Base-by-base conservation (phyloP, 2,329 filamentous ascomycete genomes). In the Neopestalotiopsis sp. region DNA sequence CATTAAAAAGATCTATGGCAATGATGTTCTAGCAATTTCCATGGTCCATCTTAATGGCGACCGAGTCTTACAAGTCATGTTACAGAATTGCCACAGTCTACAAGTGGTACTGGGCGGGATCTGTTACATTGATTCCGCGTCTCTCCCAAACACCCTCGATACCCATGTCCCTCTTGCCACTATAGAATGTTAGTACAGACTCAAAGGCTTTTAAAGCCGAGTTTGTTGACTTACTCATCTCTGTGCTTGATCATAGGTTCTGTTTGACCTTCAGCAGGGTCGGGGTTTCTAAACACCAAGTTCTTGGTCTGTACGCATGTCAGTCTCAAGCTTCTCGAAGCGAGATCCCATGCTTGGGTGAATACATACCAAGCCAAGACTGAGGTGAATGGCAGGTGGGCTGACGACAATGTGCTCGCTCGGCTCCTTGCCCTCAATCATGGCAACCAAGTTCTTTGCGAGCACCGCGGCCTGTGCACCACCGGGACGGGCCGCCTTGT, bases 401-500 rank as follows among this genome's bases (percentile, higher is more conserved):
- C 58, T 69, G 42, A 81, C 76, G 67, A 74, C 75, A 3, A 80
- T 71, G 10, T 76, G 72, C 17, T 76, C 77, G 40, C 68, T 69
- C 9, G 76, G 75, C 65, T 75, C 70, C 34, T 74, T 72, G 2
- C 78, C 80, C 20, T 79, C 75, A 10, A 86, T 81, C 13, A 82
- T 67, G 2, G 77, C 76, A 1, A 83, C 71, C 42, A 88, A 82
- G 68, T 88, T 88, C 49, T 78, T 77, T 2, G 81, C 80, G 0
- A 84, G 84, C 3, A 84, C 75, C 9, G 78, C 77, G 0, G 82
- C 84, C 70, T 88, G 86, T 12, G 78, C 75, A 0, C 76, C 73
- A 0, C 82, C 84, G 0, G 85, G 81, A 14, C 84, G 77, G 0
- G 82, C 85, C 28, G 84, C 84, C 70, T 82, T 83, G 68, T 80